Conservation (phyloP, 805 yeast genomes). For the Metschnikowia rubicola region DNA sequence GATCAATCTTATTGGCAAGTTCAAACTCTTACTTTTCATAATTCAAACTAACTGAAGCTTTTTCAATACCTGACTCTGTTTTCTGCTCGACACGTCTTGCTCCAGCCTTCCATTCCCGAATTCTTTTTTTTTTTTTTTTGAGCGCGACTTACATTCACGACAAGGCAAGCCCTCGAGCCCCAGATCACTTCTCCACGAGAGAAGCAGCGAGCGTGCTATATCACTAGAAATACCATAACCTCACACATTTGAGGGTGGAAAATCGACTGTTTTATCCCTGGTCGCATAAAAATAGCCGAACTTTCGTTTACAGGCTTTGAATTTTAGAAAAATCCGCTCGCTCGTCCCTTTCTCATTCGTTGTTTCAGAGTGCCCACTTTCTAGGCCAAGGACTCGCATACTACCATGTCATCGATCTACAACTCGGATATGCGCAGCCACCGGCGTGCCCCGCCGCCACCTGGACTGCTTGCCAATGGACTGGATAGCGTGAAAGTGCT, state of each 20-base stretch:
- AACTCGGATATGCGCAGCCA: conserved; percentile 40
- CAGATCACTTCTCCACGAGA: not conserved
- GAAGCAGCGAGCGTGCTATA: not conserved
- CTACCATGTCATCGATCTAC: conserved; percentile 37
- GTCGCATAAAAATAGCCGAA: not conserved
- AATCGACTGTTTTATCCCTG: not conserved
- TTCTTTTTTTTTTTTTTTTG: not conserved
- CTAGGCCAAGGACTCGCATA: not conserved
- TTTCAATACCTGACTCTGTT: no score
- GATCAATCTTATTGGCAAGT: no score
- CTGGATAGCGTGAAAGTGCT: conserved; percentile 8
- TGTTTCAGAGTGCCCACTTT: not conserved
- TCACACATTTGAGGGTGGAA: no score
- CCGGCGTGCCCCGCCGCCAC: conserved; percentile 45
- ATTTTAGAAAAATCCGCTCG: not conserved
- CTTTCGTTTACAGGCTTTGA: not conserved
- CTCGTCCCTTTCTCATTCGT: not conserved
- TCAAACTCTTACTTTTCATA: no score
- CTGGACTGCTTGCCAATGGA: not conserved
- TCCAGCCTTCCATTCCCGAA: not conserved
- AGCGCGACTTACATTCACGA: not conserved
- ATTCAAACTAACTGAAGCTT: no score
- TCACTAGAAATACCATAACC: not conserved
- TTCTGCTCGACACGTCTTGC: not conserved
- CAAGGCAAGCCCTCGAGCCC: not conserved